Evolutionary conservation across 768 basidiomycete species (phyloP), one percentile per base, ranked within the genome.

Genomic region (Mycena rosella): DNA sequence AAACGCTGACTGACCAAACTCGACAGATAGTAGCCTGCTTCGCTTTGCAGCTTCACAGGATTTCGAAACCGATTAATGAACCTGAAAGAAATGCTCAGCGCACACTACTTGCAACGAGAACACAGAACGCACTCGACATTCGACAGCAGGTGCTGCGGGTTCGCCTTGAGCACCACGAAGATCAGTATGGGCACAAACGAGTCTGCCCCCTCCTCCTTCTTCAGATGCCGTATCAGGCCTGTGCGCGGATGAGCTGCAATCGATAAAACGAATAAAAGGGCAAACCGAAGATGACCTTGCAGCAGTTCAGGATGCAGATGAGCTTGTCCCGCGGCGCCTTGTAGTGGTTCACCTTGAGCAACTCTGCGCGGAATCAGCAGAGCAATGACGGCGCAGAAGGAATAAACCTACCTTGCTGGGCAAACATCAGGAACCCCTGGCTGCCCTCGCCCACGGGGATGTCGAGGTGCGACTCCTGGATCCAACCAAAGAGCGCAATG

Each of bases 281-380:
- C 92, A 67, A 70, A 96, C 97, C 98, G 74, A 98, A 99, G 73
- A 99, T 99, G 78, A 99, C 96, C 83, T 99, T 99, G 89, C 96
- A 99, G 78, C 90, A 94, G 76, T 99, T 99, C 55, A 99, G 81
- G 42, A 99, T 93, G 78, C 98, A 99, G 61, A 99, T 99, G 57
- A 99, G 83, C 81, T 99, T 99, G 79, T 99, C 98, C 47, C 98
- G 87, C 10, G 98, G 98, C 13, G 98, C 98, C 78, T 99, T 99
- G 84, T 99, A 99, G 76, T 98, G 96, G 74, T 98, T 99, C 68
- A 99, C 92, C 85, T 98, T 99, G 72, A 96, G 79, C 47, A 99
- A 83, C 78, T 99, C 98, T 95, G 74, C 34, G 47, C 40, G 54
- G 42, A 6, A 60, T 32, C 7, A 45, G 60, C 26, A 22, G 52